Conservation (phyloP, 306 rosid genomes). For the Cucumis melo region DNA sequence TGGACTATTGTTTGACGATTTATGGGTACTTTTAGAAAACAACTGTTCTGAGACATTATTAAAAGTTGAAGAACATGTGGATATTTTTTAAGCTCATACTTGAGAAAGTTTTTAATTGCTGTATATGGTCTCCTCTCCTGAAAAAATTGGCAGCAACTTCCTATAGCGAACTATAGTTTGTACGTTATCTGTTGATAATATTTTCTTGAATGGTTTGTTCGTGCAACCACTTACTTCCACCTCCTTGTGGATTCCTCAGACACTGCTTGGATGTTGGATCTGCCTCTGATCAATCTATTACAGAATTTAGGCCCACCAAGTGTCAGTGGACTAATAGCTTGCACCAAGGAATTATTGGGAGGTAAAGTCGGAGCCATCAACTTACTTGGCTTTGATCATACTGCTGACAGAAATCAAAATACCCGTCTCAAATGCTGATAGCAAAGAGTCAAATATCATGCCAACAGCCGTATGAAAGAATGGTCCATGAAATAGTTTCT, state of each 20-base stretch:
- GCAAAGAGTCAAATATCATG: constrained; percentile 49
- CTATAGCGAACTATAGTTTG: background rate
- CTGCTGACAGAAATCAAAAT: constrained; percentile 36
- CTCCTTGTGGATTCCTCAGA: background rate
- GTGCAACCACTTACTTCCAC: background rate
- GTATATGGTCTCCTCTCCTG: no score
- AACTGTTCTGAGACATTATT: background rate
- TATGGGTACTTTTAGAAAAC: background rate
- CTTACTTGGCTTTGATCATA: background rate
- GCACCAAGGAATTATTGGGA: constrained; percentile 37
- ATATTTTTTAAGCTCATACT: background rate
- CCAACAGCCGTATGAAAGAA: constrained; percentile 68
- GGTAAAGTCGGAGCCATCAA: constrained; percentile 27
- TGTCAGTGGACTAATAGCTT: constrained; percentile 35
- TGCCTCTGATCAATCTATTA: background rate
- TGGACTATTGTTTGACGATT: background rate
- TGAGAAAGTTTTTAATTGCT: background rate
- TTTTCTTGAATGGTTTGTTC: background rate
- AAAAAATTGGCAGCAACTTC: background rate
- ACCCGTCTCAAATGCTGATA: constrained; percentile 21
- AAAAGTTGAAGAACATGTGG: background rate
- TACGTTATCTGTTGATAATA: background rate
- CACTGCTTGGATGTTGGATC: background rate
- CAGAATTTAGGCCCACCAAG: background rate
- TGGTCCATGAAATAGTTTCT: constrained; percentile 43